Evolutionary conservation across 1,284 basidiomycete species (phyloP), one percentile per base, ranked within the genome.

Genomic region (Ceratobasidium sp.): DNA sequence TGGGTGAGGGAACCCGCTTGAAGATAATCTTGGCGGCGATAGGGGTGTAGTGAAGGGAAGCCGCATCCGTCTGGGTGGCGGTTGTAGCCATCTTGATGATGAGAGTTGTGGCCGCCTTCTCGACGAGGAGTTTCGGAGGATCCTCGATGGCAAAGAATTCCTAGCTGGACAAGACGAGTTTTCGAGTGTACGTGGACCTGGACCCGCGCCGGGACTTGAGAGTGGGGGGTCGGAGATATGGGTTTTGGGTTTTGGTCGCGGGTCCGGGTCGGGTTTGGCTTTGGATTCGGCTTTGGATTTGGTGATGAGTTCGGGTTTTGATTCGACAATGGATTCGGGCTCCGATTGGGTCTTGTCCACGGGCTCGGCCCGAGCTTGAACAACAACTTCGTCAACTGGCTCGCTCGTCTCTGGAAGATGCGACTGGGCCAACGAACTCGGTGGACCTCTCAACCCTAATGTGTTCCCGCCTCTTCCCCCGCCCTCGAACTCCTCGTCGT

Each of bases 151-250:
- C n/a, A n/a, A n/a, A n/a, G n/a, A n/a, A n/a, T n/a, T n/a, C n/a
- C n/a, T 30, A 29, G 30, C 6, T 30, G 33, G 49, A 54, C 60
- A 21, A 7, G 60, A 50, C 39, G 60, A 66, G 36, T 50, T 44
- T 42, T 66, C 60, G 49, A 66, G 52, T 19, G 60, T 66, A 2
- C 60, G 60, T 21, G 60, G 60, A 46, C 60, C 60, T 23, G 60
- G 60, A 1, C 60, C 60, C 6, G 60, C 60, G 19, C 60, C 60
- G 3, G 60, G 60, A 23, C 50, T 66, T 2, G 60, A 66, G 46
- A 54, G 47, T 16, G 60, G 60, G 2, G 54, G 50, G 23, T 44
- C 41, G 11, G 60, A 54, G 1, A 62, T 36, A 46, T 50, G 47
- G 19, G 50, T 62, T 42, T 52, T 62, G 33, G 47, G 59, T 16